Percentiles rank a stretch among this genome's conserved stretches.
These are phyloP conservation scores for Lentinula lateritia DNA, from an alignment of 768 basidiomycete genomes.

Conservation along the genomic window DNA sequence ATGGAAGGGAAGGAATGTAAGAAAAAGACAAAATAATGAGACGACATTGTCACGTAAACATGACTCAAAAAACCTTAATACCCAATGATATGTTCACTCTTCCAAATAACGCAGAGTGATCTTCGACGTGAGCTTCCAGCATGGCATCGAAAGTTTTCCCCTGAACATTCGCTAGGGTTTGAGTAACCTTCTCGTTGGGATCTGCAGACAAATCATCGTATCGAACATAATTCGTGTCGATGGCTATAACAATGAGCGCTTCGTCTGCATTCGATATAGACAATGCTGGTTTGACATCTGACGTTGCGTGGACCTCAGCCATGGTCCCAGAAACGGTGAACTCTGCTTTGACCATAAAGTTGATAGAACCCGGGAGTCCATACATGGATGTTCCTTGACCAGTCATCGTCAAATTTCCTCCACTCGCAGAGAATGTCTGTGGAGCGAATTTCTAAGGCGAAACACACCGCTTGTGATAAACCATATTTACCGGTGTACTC, in stretches of 20 bases:
- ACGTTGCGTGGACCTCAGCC: background rate
- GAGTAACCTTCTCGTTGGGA: background rate
- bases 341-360: slow-evolving; percentile 3
- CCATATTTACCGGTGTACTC: background rate
- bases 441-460: background rate
- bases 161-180: slow-evolving; percentile 1
- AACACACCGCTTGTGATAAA: background rate
- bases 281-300: background rate
- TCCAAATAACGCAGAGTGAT: slow-evolving; percentile 6
- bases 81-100: slow-evolving; percentile 8
- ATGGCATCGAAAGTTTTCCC: slow-evolving; percentile 1
- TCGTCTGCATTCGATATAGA: slow-evolving; percentile 3
- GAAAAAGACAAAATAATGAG: background rate
- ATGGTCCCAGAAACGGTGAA: slow-evolving; percentile 2
- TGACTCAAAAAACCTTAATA: background rate
- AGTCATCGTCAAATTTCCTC: slow-evolving; percentile 4
- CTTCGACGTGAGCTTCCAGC: slow-evolving; percentile 5
- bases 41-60: background rate
- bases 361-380: slow-evolving; percentile 6
- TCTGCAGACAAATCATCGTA: slow-evolving; percentile 8
- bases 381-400: slow-evolving; percentile 3
- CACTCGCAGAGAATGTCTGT: slow-evolving; percentile 1
- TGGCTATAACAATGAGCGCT: slow-evolving; percentile 7
- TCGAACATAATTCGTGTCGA: slow-evolving; percentile 10
- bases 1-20: background rate